Base-by-base conservation (phyloP, 139 green algal species). In the Nannochloris sp. region DNA sequence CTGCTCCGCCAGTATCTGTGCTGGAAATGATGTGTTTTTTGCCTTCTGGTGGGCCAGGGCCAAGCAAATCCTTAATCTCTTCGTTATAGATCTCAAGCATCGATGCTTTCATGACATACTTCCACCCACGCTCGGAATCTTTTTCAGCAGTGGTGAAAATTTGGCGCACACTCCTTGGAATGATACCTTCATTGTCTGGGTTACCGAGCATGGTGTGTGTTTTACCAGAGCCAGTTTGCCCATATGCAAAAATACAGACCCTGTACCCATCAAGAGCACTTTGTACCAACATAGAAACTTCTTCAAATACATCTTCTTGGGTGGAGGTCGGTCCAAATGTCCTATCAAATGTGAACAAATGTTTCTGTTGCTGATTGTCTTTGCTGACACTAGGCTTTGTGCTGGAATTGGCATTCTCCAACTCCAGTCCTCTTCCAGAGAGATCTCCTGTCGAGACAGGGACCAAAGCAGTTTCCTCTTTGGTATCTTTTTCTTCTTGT, bases 121-220 rank as follows among this genome's bases (percentile, higher is more conserved):
- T 54, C 69, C 62, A 72, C 19, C 72, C 70, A 62, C 69, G 62
- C 46, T 76, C 4, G n/a, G 40, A 58, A 53, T 65, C 54, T 44
- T 54, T 37, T 14, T 40, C 27, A 11, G 64, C 58, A 12, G 51
- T 44, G 12, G 58, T 27, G 62, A 77, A 77, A 37, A 77, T 50
- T 64, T 94, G 85, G 19, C 84, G 73, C 57, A 96, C 81, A 10
- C 86, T 79, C 0, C 90, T 77, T 0, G 90, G 87, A 64, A 96
- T 95, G 75, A 97, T 89, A 68, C 91, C 90, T 7, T 78, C 68
- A 1, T 48, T 63, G 2, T 78, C 71, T 46, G 31, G 74, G 71
- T 49, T 87, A 74, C 87, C 68, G 88, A 85, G 61, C 92, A 98
- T 98, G 4, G 92, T 98, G 85, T 94, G 83, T 3, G 92, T 98